Evolutionary conservation across 331 rosid genomes (phyloP).

Genomic region (Phaseolus coccineus): DNA sequence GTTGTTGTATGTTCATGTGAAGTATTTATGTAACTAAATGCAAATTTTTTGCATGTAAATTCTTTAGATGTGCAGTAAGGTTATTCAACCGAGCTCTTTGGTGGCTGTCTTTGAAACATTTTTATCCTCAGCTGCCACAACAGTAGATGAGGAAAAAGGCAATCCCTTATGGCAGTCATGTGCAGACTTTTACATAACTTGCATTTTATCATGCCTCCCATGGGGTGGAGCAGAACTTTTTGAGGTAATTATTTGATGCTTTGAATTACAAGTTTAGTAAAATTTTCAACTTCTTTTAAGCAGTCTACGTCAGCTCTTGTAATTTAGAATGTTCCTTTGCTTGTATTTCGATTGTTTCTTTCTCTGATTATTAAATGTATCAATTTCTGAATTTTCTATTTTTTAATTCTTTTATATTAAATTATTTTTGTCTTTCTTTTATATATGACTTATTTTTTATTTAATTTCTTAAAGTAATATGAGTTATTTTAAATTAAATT

Average conservation of each 20-base stretch:
- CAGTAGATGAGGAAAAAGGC: slow-evolving; percentile 96
- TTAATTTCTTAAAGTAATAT: slow-evolving; percentile 8
- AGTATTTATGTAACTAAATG: slow-evolving; percentile 4
- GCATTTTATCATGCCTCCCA: slow-evolving; percentile 93
- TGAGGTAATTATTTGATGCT: slow-evolving; percentile 72
- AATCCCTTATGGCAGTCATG: slow-evolving; percentile 98
- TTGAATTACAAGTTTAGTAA: neutral
- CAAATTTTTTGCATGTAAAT: slow-evolving; percentile 22
- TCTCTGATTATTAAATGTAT: slow-evolving; percentile 20
- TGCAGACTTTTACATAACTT: slow-evolving; percentile 92
- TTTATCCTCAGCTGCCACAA: slow-evolving; percentile 97
- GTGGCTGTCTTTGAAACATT: slow-evolving; percentile 88
- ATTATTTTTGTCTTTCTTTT: neutral
- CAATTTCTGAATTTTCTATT: slow-evolving; percentile 29
- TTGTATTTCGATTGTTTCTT: neutral
- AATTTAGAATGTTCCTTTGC: neutral
- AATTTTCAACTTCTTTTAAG: slow-evolving; percentile 13
- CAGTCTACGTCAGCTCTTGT: slow-evolving; percentile 6
- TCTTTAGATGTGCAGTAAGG: slow-evolving; percentile 95
- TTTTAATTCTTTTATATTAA: too few species aligned
- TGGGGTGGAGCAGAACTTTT: slow-evolving; percentile 99
- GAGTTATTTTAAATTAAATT: slow-evolving; percentile 7
- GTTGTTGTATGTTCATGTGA: neutral
- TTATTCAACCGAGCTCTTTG: slow-evolving; percentile 81
- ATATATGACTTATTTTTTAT: neutral